A percentile compares a stretch with the other conserved stretches of the same genome.
Evolutionary conservation across 257 asterid species (phyloP).

Genomic region (Capsicum chinense): DNA sequence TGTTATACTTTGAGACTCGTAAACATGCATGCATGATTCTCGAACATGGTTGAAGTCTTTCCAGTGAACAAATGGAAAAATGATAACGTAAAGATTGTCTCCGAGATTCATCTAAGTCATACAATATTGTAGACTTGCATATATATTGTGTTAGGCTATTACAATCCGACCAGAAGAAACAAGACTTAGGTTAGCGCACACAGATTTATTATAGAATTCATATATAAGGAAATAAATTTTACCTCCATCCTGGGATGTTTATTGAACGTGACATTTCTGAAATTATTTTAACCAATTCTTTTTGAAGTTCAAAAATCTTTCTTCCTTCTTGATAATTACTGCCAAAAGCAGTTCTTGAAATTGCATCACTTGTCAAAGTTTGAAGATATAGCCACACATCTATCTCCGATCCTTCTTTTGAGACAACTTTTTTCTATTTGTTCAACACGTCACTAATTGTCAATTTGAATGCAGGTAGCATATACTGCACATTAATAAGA

Average conservation of each 20-base stretch:
- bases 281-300: slow-evolving; percentile 10
- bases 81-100: background rate
- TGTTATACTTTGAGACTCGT: background rate
- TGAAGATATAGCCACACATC: slow-evolving; percentile 35
- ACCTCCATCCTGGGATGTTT: slow-evolving; percentile 34
- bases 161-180: no score
- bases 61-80: background rate
- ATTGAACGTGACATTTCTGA: background rate
- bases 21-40: background rate
- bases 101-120: background rate
- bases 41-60: background rate
- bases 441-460: slow-evolving; percentile 1
- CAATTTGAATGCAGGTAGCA: slow-evolving; percentile 33
- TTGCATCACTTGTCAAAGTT: slow-evolving; percentile 37
- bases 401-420: background rate
- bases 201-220: background rate
- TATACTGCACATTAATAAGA: slow-evolving; percentile 22
- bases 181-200: no score
- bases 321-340: slow-evolving; percentile 31
- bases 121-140: background rate
- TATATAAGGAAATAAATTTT: background rate
- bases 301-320: slow-evolving; percentile 33
- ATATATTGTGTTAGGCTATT: no score
- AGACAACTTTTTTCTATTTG: slow-evolving; percentile 28
- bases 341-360: slow-evolving; percentile 34